Percentiles rank a stretch among this genome's conserved stretches.
phyloP scores from a whole-genome alignment of 768 basidiomycete genomes.

The Termitomyces heimii region DNA sequence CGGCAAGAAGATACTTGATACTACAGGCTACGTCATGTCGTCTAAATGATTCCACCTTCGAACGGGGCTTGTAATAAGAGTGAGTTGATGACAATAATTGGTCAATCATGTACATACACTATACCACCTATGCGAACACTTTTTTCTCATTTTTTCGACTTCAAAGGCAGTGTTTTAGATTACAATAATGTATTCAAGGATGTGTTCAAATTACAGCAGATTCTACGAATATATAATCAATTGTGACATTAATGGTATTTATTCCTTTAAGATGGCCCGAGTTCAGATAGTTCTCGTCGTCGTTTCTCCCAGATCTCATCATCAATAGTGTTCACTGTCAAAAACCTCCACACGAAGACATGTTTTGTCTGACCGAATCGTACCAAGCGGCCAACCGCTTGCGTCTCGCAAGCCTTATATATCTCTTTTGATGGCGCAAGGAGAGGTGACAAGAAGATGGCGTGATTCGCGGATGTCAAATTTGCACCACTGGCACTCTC shows the following conservation, averaged over 20 bases:
- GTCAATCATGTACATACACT: neutral
- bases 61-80: slow-evolving; percentile 6
- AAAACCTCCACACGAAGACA: slow-evolving; percentile 78
- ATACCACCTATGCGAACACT: neutral
- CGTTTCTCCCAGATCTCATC: slow-evolving; percentile 70
- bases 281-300: slow-evolving; percentile 20
- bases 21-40: slow-evolving; percentile 79
- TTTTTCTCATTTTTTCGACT: neutral
- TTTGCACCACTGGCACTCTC: slow-evolving; percentile 94
- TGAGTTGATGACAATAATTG: neutral
- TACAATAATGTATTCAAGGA: neutral
- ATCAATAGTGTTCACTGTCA: slow-evolving; percentile 87
- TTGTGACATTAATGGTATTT: neutral
- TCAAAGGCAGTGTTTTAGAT: neutral
- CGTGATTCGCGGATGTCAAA: slow-evolving; percentile 89
- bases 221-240: slow-evolving; percentile 1
- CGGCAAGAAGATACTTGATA: slow-evolving; percentile 82
- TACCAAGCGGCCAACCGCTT: slow-evolving; percentile 79
- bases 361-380: slow-evolving; percentile 79
- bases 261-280: slow-evolving; percentile 9
- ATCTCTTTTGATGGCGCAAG: slow-evolving; percentile 78
- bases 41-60: slow-evolving; percentile 45
- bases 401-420: slow-evolving; percentile 78
- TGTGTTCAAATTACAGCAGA: neutral
- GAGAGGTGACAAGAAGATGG: slow-evolving; percentile 90